Conservation (phyloP, 371 early-diverging fungal genomes). For the Phascolomyces articulosus region DNA sequence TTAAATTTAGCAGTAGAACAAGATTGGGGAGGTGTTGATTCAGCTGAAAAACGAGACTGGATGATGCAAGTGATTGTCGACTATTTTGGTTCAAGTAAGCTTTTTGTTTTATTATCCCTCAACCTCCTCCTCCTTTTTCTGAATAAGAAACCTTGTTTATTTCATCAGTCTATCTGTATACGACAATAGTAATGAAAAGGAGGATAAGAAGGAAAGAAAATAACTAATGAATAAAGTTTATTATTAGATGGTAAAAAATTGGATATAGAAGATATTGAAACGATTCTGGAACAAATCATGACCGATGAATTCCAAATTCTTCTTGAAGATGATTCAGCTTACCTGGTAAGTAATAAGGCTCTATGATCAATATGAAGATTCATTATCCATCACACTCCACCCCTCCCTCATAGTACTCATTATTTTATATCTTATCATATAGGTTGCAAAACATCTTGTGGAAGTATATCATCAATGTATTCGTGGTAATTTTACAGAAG, state of each 20-base stretch:
- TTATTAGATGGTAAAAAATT: conserved; percentile 61
- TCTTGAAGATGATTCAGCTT: conserved; percentile 69
- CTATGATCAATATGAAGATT: no score
- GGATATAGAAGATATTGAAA: conserved; percentile 65
- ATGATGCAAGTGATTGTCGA: conserved; percentile 72
- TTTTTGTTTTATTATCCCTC: neutral
- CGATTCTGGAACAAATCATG: conserved; percentile 66
- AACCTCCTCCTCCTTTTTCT: no score
- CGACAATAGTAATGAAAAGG: neutral
- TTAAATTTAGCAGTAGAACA: conserved; percentile 77
- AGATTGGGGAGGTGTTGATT: conserved; percentile 81
- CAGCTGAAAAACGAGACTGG: conserved; percentile 77
- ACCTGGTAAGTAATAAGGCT: conserved; percentile 35
- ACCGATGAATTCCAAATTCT: conserved; percentile 67
- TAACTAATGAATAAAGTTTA: neutral
- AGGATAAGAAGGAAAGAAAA: no score
- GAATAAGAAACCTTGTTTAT: no score
- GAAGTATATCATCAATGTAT: conserved; percentile 57
- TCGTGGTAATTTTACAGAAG: conserved; percentile 53
- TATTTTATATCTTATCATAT: conserved; percentile 5
- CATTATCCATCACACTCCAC: no score
- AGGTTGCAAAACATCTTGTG: conserved; percentile 57
- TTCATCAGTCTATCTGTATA: no score
- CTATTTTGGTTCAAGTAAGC: conserved; percentile 67
- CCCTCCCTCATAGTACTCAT: no score